These are phyloP conservation scores for Auricularia auricula-judae DNA, from an alignment of 768 basidiomycete species.

Conservation along the genomic window DNA sequence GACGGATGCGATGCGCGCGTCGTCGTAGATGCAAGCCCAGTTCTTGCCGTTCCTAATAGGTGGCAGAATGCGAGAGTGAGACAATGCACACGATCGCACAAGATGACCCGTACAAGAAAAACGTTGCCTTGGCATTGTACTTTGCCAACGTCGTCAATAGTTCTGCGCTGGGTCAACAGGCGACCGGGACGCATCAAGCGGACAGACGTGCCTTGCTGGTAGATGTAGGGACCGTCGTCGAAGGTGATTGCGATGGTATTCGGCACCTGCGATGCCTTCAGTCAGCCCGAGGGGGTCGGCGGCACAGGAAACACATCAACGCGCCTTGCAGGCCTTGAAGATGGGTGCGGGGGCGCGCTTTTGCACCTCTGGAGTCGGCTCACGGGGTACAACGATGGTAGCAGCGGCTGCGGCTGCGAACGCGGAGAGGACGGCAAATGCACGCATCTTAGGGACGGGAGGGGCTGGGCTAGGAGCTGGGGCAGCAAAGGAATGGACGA, in stretches of 20 bases:
- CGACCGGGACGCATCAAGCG: neutral
- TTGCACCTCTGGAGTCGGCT: neutral
- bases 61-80: neutral
- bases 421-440: too few relatives aligned
- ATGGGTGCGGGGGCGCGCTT: neutral
- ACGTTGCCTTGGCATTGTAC: constrained; percentile 28
- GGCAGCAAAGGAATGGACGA: too few relatives aligned
- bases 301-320: neutral
- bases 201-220: constrained; percentile 7
- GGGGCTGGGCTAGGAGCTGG: too few relatives aligned
- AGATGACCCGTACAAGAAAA: constrained; percentile 26
- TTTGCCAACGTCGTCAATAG: constrained; percentile 7
- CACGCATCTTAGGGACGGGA: too few relatives aligned
- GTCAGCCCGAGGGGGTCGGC: neutral
- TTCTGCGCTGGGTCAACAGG: neutral
- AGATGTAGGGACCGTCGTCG: constrained; percentile 16
- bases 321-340: neutral
- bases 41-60: constrained; percentile 2
- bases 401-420: neutral
- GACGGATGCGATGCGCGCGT: constrained; percentile 15
- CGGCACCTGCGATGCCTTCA: neutral
- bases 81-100: neutral
- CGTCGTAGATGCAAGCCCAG: constrained; percentile 19
- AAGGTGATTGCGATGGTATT: constrained; percentile 13
- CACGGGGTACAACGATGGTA: neutral